Base-by-base conservation (phyloP, 306 rosid genomes). In the Rosa rugosa region DNA sequence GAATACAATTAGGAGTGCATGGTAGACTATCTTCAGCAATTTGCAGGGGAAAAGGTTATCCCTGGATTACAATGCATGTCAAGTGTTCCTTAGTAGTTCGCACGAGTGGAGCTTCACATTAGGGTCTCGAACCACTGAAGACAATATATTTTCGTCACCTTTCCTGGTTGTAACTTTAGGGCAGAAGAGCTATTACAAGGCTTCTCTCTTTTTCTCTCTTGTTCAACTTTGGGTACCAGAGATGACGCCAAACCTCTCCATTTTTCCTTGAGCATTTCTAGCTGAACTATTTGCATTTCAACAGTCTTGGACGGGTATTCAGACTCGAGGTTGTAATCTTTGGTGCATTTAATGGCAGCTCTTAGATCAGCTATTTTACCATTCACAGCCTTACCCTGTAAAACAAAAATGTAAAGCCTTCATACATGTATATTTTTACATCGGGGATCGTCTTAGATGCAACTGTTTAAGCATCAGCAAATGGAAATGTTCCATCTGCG, bases 241-340 rank as follows among this genome's bases (percentile, higher is more conserved):
- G 5, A 4, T 67, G 72, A 50, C 23, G 42, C 69, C 60, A 11
- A 5, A 2, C n/a, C 17, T 83, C 72, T 46, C 59, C 75, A 40
- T 2, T 50, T 56, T 27, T 40, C 78, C 85, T 75, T 86, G 40
- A 81, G 68, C 44, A 36, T 62, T 70, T 72, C 79, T 12, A 87
- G 77, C 42, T 11, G 46, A 38, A 12, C 18, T 79, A 85, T 81
- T n/a, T 81, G 86, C 1, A 9, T 23, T 17, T 76, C 72, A 80
- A 85, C 80, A 76, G 50, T 78, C 22, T 47, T 54, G 44, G 82
- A 75, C n/a, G 84, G 82, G 66, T 81, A 70, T 49, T 56, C 72
- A 53, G 82, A 76, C 71, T 76, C 69, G 34, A 88, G 87, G 22
- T 82, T 80, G 86, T 82, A 71, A 23, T 88, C 90, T 59, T 79